Evolutionary conservation across 768 basidiomycete genomes (phyloP), one percentile per base, ranked within the genome.

Genomic region (Brasilioporus rufonigricans): DNA sequence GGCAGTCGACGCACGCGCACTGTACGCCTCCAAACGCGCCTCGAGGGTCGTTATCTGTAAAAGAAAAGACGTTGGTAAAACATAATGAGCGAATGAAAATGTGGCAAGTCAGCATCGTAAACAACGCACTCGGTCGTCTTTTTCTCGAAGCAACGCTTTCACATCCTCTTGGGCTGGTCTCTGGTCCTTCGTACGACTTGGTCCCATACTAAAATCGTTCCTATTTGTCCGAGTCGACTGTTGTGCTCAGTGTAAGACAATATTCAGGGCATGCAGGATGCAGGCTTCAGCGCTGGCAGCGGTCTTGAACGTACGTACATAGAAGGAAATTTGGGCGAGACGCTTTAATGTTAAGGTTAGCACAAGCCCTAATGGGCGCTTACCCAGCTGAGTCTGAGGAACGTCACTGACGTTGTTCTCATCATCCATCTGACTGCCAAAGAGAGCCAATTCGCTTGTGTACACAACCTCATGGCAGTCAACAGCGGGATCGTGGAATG

Each of bases 1-100:
- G 2, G 77, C 59, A 18, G 76, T 71, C 2, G 80, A 77, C 11
- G 72, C 64, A 13, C 72, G 74, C 10, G 77, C 71, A 9, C 56
- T 65, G 44, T 76, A 68, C 3, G 73, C 75, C 19, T 74, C 66
- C 21, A 74, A 50, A 50, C 71, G 66, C 9, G 61, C 52, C 43
- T 73, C 62, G 23, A 77, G 65, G 26, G 21, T 43, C 10, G 57
- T 33, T 44, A 74, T 68, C 72, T 74, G 21, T 26, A 10, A 2
- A 35, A n/a, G 11, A 27, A 23, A 44, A 44, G n/a, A 27, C 11
- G 52, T 29, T 5, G 31, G 32, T 21, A 23, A 43, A 48, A 54
- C 21, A 43, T 41, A 3, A 44, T 43, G 44, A 56, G 33, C 18
- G 21, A 48, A 24, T 46, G 52, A 24, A 39, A 9, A 26, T 23